phyloP scores from a whole-genome alignment of 345 rosid genomes.

The Clausena lansium region DNA sequence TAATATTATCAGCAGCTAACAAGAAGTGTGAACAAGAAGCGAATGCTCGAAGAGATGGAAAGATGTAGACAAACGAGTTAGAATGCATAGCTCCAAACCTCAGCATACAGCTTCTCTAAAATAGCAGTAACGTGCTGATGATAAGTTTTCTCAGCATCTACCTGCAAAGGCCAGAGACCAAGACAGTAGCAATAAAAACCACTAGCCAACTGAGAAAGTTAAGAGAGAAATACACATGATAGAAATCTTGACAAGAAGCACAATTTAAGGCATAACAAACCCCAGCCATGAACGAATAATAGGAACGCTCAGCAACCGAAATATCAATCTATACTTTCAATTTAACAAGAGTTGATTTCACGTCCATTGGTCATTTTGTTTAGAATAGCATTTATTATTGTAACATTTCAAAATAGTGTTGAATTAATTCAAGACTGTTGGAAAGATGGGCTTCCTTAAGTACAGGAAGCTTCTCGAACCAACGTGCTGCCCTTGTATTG shows the following conservation, averaged over 20 bases:
- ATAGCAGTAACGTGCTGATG: conserved; percentile 65
- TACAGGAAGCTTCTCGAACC: too few species aligned
- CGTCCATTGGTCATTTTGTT: background rate
- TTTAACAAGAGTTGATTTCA: background rate
- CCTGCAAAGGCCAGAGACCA: conserved; percentile 37
- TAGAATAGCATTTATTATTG: background rate
- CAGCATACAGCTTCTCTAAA: conserved; percentile 70
- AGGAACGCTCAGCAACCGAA: background rate
- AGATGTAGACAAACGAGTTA: conserved; percentile 2
- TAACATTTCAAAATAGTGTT: background rate
- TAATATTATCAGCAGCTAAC: conserved; percentile 2
- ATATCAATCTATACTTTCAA: background rate
- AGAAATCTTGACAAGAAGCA: background rate
- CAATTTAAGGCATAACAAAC: too few species aligned
- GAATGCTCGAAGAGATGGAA: background rate
- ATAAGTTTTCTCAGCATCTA: conserved; percentile 83
- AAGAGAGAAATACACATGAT: background rate
- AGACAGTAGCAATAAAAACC: background rate
- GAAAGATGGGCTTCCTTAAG: background rate
- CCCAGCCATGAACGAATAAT: background rate
- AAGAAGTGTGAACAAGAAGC: background rate
- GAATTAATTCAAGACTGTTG: background rate
- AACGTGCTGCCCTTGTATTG: background rate
- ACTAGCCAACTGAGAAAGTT: background rate
- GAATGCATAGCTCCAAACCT: conserved; percentile 44